These are phyloP conservation scores for Amborella trichopoda DNA, from an alignment of 164 flowering plant genomes.

Conservation along the genomic window DNA sequence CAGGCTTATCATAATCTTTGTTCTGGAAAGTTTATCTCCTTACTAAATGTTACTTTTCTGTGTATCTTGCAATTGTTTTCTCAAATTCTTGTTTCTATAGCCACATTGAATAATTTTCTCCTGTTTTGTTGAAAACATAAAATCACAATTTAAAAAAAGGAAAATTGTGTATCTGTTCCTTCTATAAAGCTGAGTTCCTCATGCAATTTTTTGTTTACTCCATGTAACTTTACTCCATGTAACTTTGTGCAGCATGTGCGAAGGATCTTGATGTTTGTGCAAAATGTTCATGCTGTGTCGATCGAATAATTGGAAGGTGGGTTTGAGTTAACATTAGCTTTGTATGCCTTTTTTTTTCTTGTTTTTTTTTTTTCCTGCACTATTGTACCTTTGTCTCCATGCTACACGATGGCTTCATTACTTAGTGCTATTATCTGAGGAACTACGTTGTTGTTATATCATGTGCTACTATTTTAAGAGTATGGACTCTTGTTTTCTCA, in stretches of 20 bases:
- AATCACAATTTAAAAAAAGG: too few species aligned
- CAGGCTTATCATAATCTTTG: conserved; percentile 91
- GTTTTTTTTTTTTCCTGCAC: not conserved
- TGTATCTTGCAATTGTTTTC: not conserved
- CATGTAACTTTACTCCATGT: not conserved
- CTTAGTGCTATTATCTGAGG: too few species aligned
- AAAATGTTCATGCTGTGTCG: conserved; percentile 70
- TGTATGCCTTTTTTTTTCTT: not conserved
- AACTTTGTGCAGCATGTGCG: conserved; percentile 55
- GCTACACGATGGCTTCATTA: too few species aligned
- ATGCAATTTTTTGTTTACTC: not conserved
- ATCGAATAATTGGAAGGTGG: conserved; percentile 75
- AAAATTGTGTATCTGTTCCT: not conserved
- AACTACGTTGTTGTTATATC: too few species aligned
- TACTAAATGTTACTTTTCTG: not conserved
- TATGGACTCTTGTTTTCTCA: too few species aligned
- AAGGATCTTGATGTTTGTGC: conserved; percentile 84
- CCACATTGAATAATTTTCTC: too few species aligned
- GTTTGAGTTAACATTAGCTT: too few species aligned
- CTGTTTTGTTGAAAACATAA: too few species aligned
- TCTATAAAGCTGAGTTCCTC: not conserved
- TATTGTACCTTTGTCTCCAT: too few species aligned
- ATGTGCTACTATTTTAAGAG: too few species aligned
- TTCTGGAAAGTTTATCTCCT: conserved; percentile 21
- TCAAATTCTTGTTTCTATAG: too few species aligned